Base-by-base conservation (phyloP, 2,329 filamentous ascomycete genomes). In the Emergomyces africanus region DNA sequence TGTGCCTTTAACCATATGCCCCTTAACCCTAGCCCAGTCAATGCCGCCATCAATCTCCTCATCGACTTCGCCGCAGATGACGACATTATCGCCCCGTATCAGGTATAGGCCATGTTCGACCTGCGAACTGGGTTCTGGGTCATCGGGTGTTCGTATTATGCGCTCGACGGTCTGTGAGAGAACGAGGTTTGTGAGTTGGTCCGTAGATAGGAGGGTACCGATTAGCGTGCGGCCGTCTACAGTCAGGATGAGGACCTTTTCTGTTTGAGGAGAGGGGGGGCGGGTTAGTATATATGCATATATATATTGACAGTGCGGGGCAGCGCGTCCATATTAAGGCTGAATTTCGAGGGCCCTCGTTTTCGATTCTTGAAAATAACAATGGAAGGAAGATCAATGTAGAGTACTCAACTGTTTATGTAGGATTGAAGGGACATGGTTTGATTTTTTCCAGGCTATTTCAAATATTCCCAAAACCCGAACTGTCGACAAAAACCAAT, bases 1-100 rank as follows among this genome's bases (percentile, higher is more conserved):
- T 67, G 90, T 91, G 57, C 84, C 85, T 60, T 89, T 89, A 67
- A 97, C 87, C 35, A 87, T 84, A 61, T 86, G 84, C 4, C 92
- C 92, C 70, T 88, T 87, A 44, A 99, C 94, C 72, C 95, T 86
- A 23, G 81, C 80, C 94, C 94, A 99, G 75, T 96, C 86, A 70
- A 99, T 97, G 67, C 87, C 90, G 44, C 80, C 82, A 75, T 99
- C 94, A 61, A 97, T 78, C 66, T 88, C 82, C 74, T 96, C 91
- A 72, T 99, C 90, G 37, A 99, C 86, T 60, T 95, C 78, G 1
- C 94, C 94, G 60, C 94, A 88, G 18, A 95, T 81, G 62, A 90
- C 91, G 54, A 99, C 92, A 69, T 95, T 96, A 72, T 99, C 94
- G 57, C 94, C 94, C 61, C 94, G 83, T 60, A 99, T 88, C 60